Percentiles rank a stretch among this genome's conserved stretches.
These are phyloP conservation scores for Pichia membranifaciens DNA, from an alignment of 805 yeast species.

Conservation along the genomic window DNA sequence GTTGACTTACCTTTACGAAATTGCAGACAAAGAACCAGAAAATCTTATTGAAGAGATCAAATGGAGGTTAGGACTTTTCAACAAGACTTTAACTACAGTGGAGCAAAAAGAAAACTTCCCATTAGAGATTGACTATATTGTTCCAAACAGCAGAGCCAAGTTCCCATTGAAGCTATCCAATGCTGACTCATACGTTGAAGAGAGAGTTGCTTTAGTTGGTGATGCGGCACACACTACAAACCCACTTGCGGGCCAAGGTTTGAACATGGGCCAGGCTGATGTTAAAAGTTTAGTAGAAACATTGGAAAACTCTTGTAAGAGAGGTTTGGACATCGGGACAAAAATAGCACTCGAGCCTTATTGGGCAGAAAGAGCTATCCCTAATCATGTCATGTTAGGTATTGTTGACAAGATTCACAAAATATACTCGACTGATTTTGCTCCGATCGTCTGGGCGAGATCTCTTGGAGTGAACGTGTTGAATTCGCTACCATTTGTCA, in stretches of 20 bases:
- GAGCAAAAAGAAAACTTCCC: conserved; percentile 61
- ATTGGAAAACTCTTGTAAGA: conserved; percentile 57
- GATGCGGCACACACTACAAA: conserved; percentile 98
- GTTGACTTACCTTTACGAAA: conserved; percentile 57
- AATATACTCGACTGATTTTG: conserved; percentile 65
- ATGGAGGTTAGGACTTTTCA: conserved; percentile 55
- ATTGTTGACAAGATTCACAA: conserved; percentile 90
- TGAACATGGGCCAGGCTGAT: conserved; percentile 96
- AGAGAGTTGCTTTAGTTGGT: conserved; percentile 88
- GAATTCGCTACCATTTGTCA: conserved; percentile 58
- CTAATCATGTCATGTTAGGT: conserved; percentile 76
- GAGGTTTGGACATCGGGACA: conserved; percentile 88
- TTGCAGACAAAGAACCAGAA: conserved; percentile 36
- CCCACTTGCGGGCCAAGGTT: conserved; percentile 96
- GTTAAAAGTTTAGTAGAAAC: conserved; percentile 66
- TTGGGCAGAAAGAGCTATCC: conserved; percentile 75
- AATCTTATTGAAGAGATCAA: conserved; percentile 59
- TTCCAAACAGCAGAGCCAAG: conserved; percentile 65
- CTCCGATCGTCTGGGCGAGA: conserved; percentile 70
- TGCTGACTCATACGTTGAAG: conserved; percentile 81
- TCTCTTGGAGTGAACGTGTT: conserved; percentile 69
- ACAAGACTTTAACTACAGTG: conserved; percentile 26
- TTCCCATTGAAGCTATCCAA: conserved; percentile 88
- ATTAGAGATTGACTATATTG: conserved; percentile 52
- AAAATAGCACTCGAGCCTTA: conserved; percentile 78